Conservation (phyloP, 345 rosid genomes). For the Hypericum perforatum region DNA sequence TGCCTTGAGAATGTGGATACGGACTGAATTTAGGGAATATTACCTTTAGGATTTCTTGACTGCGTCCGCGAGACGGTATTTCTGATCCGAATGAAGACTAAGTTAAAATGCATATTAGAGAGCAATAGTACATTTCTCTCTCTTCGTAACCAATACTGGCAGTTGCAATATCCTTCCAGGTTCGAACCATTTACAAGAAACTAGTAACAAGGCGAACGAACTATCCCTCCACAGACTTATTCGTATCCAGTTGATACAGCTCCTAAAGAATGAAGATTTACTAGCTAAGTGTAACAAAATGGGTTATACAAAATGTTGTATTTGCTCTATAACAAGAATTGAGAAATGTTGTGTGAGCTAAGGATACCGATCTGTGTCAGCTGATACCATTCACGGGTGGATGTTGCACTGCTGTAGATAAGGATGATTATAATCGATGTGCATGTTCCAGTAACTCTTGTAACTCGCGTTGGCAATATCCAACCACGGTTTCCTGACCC, state of each 20-base stretch:
- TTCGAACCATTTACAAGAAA: constrained; percentile 23
- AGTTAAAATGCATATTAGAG: no score
- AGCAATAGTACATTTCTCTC: no score
- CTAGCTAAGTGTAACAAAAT: constrained; percentile 13
- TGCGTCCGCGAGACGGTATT: no score
- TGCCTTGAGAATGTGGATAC: no score
- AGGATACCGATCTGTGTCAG: constrained; percentile 5
- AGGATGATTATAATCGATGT: constrained; percentile 12
- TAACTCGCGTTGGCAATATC: constrained; percentile 14
- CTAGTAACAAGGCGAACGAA: constrained; percentile 5
- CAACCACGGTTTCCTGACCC: constrained; percentile 26
- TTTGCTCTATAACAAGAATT: constrained; percentile 7
- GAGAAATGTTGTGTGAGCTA: constrained; percentile 4
- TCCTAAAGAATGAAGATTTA: constrained; percentile 29
- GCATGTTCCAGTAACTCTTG: constrained; percentile 18
- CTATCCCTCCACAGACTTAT: constrained; percentile 13
- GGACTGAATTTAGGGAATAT: no score
- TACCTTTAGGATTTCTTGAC: no score
- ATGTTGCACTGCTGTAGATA: constrained; percentile 22
- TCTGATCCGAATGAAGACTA: no score
- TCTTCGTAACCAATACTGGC: no score
- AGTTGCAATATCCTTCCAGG: constrained; percentile 10
- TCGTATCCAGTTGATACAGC: constrained; percentile 15
- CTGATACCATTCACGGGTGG: constrained; percentile 31
- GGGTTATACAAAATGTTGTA: neutral